Base-by-base conservation (phyloP, 257 asterid genomes). In the Penstemon barbatus region DNA sequence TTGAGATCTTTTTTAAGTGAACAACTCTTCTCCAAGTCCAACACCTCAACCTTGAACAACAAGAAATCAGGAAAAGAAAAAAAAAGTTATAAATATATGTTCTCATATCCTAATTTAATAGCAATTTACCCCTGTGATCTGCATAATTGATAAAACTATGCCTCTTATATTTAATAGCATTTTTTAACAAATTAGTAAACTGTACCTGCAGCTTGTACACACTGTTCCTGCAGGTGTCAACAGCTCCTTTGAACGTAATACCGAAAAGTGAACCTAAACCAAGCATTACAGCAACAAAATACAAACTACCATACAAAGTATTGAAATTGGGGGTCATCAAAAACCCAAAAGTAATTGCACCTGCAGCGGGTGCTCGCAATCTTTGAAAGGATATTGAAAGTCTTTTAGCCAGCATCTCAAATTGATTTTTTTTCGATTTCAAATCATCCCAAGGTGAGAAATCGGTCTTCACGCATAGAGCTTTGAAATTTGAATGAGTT, bases 1-100 rank as follows among this genome's bases (percentile, higher is more conserved):
- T 90, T 92, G 63, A 93, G 95, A 80, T 93, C 97, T 81, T 61
- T 80, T 71, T 90, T 97, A 50, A 93, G 95, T 57, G 99, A 83
- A 80, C 33, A 25, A 25, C 94, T 85, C 46, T 84, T 97, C 46
- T 84, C 99, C 85, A 84, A 71, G 69, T 97, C 99, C 84, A 88
- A 82, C 53, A 93, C 78, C 2, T 96, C 99, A 77, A 90, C 99
- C 99, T 93, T 71, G 2, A 76, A 42, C 69, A 68, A 66, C 33
- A 71, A 63, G 36, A 61, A 71, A 50, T 57, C 45, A 50, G 46
- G 42, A 59, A 49, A 54, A 61, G 6, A 52, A 48, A 25, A 25
- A 25, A 25, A 25, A 1, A 25, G 33, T 25, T 25, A 25, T 25
- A 25, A 25, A 25, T 25, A 25, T 25, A 25, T 25, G 33, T 25